These are phyloP conservation scores for Austropuccinia psidii DNA, from an alignment of 1,284 basidiomycete species.

Conservation along the genomic window DNA sequence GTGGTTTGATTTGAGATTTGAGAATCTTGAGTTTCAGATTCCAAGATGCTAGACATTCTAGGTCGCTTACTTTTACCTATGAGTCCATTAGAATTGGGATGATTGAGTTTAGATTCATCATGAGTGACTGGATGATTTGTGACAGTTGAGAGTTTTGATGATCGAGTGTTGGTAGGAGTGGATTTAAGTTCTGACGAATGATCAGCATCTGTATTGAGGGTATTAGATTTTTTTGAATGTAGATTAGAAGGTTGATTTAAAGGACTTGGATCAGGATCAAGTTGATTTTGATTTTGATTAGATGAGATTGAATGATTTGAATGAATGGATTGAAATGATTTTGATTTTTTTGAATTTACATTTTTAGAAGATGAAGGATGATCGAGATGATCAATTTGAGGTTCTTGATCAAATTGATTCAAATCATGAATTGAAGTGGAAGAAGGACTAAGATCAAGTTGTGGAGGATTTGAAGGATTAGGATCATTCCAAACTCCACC, in stretches of 20 bases:
- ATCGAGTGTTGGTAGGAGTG: neutral
- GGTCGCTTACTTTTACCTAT: neutral
- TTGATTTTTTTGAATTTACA: neutral
- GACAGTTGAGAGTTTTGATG: neutral
- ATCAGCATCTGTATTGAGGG: neutral
- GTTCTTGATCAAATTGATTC: neutral
- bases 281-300: neutral
- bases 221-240: neutral
- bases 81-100: neutral
- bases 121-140: neutral
- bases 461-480: neutral
- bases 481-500: constrained; percentile 29
- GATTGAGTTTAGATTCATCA: neutral
- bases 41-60: neutral
- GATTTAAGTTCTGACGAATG: neutral
- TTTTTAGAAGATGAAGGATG: neutral
- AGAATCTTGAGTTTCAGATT: neutral
- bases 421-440: constrained; percentile 12
- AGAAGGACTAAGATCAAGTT: neutral
- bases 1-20: neutral
- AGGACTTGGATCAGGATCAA: neutral
- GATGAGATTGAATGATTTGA: neutral
- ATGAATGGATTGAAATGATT: neutral
- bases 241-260: constrained; percentile 4
- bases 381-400: neutral